A percentile compares a stretch with the other conserved stretches of the same genome.
These are phyloP conservation scores for Picea glauca DNA, from an alignment of 75 land plant genomes.

Conservation along the genomic window DNA sequence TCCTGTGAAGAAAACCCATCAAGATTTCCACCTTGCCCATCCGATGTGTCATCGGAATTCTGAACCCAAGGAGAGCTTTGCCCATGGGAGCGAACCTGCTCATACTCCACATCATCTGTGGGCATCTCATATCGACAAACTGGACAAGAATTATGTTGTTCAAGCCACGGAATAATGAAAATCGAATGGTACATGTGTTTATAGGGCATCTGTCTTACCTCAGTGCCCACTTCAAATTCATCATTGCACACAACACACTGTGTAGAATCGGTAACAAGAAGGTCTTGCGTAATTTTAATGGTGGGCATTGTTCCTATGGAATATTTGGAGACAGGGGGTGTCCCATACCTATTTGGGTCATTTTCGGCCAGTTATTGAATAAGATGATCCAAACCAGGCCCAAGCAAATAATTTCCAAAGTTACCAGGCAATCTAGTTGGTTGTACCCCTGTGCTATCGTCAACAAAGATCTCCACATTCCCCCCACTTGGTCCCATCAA, in stretches of 20 bases:
- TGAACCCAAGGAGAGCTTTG: too few species aligned
- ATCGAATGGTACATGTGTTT: constrained; percentile 81
- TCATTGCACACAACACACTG: too few species aligned
- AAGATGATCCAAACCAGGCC: constrained; percentile 27
- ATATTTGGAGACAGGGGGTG: constrained; percentile 40
- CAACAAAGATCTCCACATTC: constrained; percentile 23
- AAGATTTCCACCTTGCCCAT: too few species aligned
- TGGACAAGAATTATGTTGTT: constrained; percentile 6
- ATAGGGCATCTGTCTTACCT: constrained; percentile 86
- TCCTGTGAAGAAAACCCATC: too few species aligned
- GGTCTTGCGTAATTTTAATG: too few species aligned
- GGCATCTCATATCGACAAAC: too few species aligned
- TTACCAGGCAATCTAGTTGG: constrained; percentile 27
- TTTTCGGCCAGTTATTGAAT: constrained; percentile 52
- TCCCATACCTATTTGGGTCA: constrained; percentile 4
- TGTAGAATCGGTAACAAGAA: too few species aligned
- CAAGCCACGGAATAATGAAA: constrained; percentile 91
- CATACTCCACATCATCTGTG: too few species aligned
- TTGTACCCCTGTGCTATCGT: constrained; percentile 26
- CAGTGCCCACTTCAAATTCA: too few species aligned
- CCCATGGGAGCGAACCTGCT: too few species aligned
- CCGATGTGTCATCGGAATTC: too few species aligned
- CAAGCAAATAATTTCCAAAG: constrained; percentile 47
- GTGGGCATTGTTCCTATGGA: not conserved
- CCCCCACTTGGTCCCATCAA: too few species aligned